Conservation (phyloP, 148 eudicot species). For the Bassia scoparia region DNA sequence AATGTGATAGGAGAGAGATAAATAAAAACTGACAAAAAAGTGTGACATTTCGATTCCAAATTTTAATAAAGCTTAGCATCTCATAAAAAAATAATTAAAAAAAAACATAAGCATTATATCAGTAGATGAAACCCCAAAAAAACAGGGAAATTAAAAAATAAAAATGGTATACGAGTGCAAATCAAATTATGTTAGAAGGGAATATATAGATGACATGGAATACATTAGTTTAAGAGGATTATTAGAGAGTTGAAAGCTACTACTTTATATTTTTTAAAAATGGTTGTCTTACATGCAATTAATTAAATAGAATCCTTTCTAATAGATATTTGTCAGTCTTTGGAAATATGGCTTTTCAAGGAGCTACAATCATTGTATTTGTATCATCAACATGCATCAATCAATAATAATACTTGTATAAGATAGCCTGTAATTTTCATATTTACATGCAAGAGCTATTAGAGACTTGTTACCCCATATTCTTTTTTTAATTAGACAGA, state of each 20-base stretch:
- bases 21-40: too few relatives aligned
- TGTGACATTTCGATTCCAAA: too few relatives aligned
- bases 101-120: too few relatives aligned
- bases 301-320: not conserved
- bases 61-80: too few relatives aligned
- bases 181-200: not conserved
- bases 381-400: not conserved
- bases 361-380: not conserved
- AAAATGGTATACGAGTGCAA: not conserved
- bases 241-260: slow-evolving; percentile 4
- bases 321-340: slow-evolving; percentile 2
- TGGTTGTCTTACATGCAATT: not conserved
- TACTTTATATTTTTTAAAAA: not conserved
- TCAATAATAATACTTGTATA: too few relatives aligned
- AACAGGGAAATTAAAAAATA: not conserved
- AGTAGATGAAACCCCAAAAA: not conserved
- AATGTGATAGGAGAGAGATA: too few relatives aligned
- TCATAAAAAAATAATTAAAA: too few relatives aligned
- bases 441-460: not conserved
- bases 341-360: not conserved
- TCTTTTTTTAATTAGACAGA: too few relatives aligned
- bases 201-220: slow-evolving; percentile 11
- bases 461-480: too few relatives aligned
- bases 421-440: too few relatives aligned
- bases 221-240: not conserved